A percentile compares a stretch with the other conserved stretches of the same genome.
Conservation (phyloP, 2,329 filamentous ascomycete genomes). For the Colletotrichum karsti region DNA sequence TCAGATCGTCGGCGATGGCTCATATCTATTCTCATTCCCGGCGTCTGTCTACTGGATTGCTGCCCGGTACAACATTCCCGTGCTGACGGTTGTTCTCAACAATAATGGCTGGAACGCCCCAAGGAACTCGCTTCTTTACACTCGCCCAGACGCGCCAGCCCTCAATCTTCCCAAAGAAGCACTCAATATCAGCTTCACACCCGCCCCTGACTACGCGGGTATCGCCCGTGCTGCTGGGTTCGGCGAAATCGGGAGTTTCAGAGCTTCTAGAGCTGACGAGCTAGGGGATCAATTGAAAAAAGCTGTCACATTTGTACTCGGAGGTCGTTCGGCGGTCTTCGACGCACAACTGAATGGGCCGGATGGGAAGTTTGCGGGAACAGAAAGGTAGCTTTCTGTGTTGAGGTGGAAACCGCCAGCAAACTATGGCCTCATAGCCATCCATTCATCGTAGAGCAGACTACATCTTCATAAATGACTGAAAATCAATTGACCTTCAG, state of each 20-base stretch:
- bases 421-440: not conserved
- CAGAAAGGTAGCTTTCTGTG: not conserved
- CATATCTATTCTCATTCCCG: conserved; percentile 52
- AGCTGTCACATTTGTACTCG: not conserved
- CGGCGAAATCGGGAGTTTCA: conserved; percentile 49
- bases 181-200: conserved; percentile 68
- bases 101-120: conserved; percentile 67
- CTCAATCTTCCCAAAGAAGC: conserved; percentile 67
- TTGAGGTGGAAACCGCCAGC: not conserved
- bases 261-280: not conserved
- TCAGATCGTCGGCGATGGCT: conserved; percentile 54
- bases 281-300: not conserved
- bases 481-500: no score
- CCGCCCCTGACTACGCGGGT: conserved; percentile 65
- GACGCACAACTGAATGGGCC: not conserved
- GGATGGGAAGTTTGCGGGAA: not conserved
- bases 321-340: not conserved
- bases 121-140: conserved; percentile 62
- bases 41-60: conserved; percentile 53
- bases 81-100: conserved; percentile 45
- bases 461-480: no score
- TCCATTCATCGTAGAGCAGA: no score
- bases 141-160: conserved; percentile 65
- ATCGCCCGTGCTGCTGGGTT: conserved; percentile 68
- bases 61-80: conserved; percentile 49